Conservation (phyloP, 2,329 filamentous ascomycete species). For the Exophiala sp. region DNA sequence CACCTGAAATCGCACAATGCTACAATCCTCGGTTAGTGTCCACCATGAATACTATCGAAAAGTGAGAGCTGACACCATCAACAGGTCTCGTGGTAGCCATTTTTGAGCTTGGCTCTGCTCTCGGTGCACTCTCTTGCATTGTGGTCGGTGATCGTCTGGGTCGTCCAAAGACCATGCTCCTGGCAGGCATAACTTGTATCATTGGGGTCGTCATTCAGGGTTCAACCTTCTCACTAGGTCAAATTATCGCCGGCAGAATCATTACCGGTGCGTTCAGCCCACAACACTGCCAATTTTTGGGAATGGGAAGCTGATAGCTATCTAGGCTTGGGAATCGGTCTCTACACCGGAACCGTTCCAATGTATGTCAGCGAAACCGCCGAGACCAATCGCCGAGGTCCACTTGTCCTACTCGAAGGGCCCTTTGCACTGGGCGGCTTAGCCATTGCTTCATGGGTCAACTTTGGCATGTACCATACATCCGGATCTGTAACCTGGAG, state of each 20-base stretch:
- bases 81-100: conserved; percentile 37
- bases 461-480: conserved; percentile 48
- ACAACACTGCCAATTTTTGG: background rate
- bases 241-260: conserved; percentile 52
- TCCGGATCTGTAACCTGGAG: conserved; percentile 43
- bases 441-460: conserved; percentile 50
- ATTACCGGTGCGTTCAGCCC: conserved; percentile 19
- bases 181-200: background rate
- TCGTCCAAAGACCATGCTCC: conserved; percentile 37
- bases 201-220: conserved; percentile 49
- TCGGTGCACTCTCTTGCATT: conserved; percentile 46
- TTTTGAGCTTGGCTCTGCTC: conserved; percentile 46
- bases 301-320: no score
- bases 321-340: conserved; percentile 4
- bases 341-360: conserved; percentile 49
- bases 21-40: conserved; percentile 49
- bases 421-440: conserved; percentile 51
- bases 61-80: no score
- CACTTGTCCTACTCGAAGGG: conserved; percentile 46
- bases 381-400: conserved; percentile 42
- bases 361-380: conserved; percentile 52
- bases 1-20: conserved; percentile 43
- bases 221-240: conserved; percentile 42
- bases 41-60: conserved; percentile 25
- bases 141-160: conserved; percentile 46